Evolutionary conservation across 169 alveolate species (phyloP).

Genomic region (Plasmodium cynomolgi): DNA sequence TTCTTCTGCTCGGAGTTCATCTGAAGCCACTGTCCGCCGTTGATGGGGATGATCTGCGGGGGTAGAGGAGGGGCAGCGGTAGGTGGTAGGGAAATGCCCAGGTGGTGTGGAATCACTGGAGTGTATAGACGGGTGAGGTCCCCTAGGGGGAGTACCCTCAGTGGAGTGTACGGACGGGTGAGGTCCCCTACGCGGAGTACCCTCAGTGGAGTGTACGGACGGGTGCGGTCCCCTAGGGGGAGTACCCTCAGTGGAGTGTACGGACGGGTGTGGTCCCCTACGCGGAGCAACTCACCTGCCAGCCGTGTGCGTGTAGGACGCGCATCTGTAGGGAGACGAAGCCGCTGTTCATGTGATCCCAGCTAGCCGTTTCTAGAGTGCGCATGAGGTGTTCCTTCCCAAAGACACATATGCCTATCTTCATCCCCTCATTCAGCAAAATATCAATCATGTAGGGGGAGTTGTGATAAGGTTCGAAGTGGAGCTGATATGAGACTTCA

Average conservation of each 20-base stretch:
- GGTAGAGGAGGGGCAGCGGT: not conserved
- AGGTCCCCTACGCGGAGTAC: not conserved
- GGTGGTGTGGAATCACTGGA: not conserved
- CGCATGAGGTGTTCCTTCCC: constrained; percentile 65
- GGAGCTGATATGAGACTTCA: constrained; percentile 17
- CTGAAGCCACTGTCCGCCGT: constrained; percentile 64
- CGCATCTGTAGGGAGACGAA: constrained; percentile 49
- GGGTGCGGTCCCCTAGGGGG: not conserved
- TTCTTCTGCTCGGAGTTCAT: constrained; percentile 22
- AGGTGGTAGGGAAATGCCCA: no score
- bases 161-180: not conserved
- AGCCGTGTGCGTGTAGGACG: constrained; percentile 35
- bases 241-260: not conserved
- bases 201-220: not conserved
- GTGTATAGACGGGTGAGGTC: not conserved
- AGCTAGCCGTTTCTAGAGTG: constrained; percentile 11
- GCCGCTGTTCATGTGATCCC: constrained; percentile 66
- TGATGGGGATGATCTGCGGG: constrained; percentile 55
- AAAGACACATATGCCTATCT: constrained; percentile 51
- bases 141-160: not conserved
- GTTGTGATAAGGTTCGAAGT: constrained; percentile 42
- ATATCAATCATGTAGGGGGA: constrained; percentile 54
- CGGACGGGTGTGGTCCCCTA: not conserved
- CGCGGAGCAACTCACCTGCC: constrained; percentile 6
- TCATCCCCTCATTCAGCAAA: not conserved